These are phyloP conservation scores for Aspergillus campestris DNA, from an alignment of 495 filamentous ascomycete genomes.

Conservation along the genomic window DNA sequence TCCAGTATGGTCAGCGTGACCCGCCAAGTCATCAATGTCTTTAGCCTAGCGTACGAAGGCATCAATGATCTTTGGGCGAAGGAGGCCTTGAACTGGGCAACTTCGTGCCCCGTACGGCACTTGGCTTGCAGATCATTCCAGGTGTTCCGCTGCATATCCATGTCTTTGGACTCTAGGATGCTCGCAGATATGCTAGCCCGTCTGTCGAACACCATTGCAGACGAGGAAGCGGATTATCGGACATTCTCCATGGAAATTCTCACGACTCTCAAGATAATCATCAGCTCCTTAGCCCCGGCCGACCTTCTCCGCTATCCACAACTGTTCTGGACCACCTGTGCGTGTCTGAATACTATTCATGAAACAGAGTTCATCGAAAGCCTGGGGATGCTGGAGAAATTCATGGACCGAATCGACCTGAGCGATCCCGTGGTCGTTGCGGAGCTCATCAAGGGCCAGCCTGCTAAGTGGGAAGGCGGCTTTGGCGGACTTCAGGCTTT, in stretches of 20 bases:
- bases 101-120: constrained; percentile 92
- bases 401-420: constrained; percentile 77
- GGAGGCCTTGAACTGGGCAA: constrained; percentile 87
- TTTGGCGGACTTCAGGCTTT: constrained; percentile 84
- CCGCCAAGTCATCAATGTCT: constrained; percentile 70
- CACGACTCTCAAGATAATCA: constrained; percentile 84
- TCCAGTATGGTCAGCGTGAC: constrained; percentile 77
- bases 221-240: constrained; percentile 84
- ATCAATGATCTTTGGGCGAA: constrained; percentile 86
- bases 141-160: constrained; percentile 88
- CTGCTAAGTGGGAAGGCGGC: constrained; percentile 77
- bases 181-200: constrained; percentile 91
- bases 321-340: constrained; percentile 94
- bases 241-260: constrained; percentile 97
- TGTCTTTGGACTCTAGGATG: constrained; percentile 83
- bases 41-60: constrained; percentile 75
- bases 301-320: constrained; percentile 84
- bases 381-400: constrained; percentile 81
- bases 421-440: constrained; percentile 57
- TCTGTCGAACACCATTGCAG: constrained; percentile 90
- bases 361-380: constrained; percentile 91
- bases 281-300: constrained; percentile 67
- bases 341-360: constrained; percentile 90
- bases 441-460: constrained; percentile 65
- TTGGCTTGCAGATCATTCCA: constrained; percentile 95